phyloP scores from a whole-genome alignment of 2,329 filamentous ascomycete species.

The Thelonectria rubi region DNA sequence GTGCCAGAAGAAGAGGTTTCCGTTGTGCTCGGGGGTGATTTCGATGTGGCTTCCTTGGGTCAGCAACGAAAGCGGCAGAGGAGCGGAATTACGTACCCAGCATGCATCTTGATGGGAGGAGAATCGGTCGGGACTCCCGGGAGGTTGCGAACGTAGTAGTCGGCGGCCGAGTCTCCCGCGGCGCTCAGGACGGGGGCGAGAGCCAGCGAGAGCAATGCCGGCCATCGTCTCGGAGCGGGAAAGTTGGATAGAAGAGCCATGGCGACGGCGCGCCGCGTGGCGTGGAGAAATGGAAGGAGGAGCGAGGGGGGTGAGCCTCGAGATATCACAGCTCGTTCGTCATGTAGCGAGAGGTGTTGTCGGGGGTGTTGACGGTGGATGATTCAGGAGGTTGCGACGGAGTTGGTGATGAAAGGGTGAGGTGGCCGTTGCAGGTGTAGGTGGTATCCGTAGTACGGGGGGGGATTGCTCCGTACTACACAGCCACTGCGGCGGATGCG shows the following conservation, averaged over 20 bases:
- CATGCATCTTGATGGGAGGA: slow-evolving; percentile 93
- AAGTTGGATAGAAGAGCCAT: slow-evolving; percentile 42
- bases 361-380: slow-evolving; percentile 2
- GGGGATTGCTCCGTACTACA: slow-evolving; percentile 4
- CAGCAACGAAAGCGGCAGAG: slow-evolving; percentile 31
- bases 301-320: slow-evolving; percentile 19
- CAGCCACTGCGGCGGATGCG: neutral
- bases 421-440: slow-evolving; percentile 16
- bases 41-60: slow-evolving; percentile 80
- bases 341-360: slow-evolving; percentile 12
- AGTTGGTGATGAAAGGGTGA: slow-evolving; percentile 23
- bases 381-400: slow-evolving; percentile 13
- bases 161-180: slow-evolving; percentile 59
- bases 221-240: slow-evolving; percentile 44
- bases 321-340: slow-evolving; percentile 15
- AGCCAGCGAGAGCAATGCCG: slow-evolving; percentile 48
- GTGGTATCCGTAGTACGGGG: neutral
- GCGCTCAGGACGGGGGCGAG: slow-evolving; percentile 52
- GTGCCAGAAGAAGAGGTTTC: slow-evolving; percentile 98
- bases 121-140: slow-evolving; percentile 80
- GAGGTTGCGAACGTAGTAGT: slow-evolving; percentile 88
- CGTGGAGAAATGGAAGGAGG: slow-evolving; percentile 15
- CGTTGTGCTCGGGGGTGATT: slow-evolving; percentile 83
- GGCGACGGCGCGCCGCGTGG: slow-evolving; percentile 27
- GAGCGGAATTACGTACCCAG: slow-evolving; percentile 72